These are phyloP conservation scores for Neoascochyta sp. DNA, from an alignment of 2,329 filamentous ascomycete species.

Conservation along the genomic window DNA sequence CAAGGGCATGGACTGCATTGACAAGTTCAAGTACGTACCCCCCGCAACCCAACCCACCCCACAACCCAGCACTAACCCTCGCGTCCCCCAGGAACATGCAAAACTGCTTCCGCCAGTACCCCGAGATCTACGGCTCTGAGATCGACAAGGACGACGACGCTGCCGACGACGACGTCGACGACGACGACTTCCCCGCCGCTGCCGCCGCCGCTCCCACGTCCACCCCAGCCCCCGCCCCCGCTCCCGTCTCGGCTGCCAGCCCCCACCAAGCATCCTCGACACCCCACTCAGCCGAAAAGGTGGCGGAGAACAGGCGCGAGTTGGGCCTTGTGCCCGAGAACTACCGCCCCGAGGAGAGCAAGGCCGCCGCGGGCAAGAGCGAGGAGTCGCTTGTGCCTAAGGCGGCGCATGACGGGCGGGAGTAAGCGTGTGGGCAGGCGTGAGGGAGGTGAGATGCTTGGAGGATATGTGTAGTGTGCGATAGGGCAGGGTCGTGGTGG, in stretches of 20 bases:
- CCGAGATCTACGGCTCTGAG: constrained; percentile 88
- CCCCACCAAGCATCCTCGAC: constrained; percentile 6
- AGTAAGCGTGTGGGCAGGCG: constrained; percentile 1
- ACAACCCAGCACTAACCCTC: constrained; percentile 7
- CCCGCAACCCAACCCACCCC: neutral
- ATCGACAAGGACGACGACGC: constrained; percentile 75
- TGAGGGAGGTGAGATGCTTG: constrained; percentile 3
- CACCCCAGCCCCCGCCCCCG: neutral
- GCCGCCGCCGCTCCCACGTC: constrained; percentile 9
- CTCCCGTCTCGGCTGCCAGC: constrained; percentile 1
- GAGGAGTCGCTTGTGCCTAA: constrained; percentile 51
- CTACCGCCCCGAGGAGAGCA: constrained; percentile 16
- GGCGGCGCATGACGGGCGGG: constrained; percentile 46
- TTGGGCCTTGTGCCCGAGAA: constrained; percentile 16
- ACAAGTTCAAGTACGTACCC: constrained; percentile 82
- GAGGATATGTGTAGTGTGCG: constrained; percentile 10
- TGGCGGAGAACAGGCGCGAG: constrained; percentile 9
- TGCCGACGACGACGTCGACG: constrained; percentile 66
- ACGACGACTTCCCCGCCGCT: constrained; percentile 46
- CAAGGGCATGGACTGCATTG: constrained; percentile 96
- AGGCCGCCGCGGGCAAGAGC: constrained; percentile 34
- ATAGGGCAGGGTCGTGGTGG: constrained; percentile 1
- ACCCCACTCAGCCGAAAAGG: constrained; percentile 9
- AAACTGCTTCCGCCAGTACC: constrained; percentile 89
- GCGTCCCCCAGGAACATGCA: constrained; percentile 75